A percentile compares a stretch with the other conserved stretches of the same genome.
Conservation (phyloP, 352 stramenopile genomes). For the Pythium inflatum region DNA sequence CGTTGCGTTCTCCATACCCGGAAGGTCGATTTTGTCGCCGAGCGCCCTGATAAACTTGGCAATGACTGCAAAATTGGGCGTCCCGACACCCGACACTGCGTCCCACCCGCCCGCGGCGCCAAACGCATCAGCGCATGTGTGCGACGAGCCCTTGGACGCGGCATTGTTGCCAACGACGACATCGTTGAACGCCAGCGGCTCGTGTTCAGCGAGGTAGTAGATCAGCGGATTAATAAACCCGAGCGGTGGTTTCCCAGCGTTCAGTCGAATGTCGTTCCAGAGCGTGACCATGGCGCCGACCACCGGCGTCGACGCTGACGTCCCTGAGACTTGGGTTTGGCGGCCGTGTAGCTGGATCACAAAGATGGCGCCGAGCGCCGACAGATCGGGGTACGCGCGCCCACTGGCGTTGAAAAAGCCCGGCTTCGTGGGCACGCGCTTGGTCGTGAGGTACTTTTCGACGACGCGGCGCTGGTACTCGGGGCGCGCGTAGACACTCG, state of each 20-base stretch:
- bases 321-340: conserved; percentile 68
- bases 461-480: conserved; percentile 79
- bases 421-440: conserved; percentile 45
- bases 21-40: conserved; percentile 58
- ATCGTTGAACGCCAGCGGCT: conserved; percentile 80
- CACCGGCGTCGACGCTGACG: conserved; percentile 85
- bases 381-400: conserved; percentile 89
- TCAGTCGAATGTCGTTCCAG: conserved; percentile 85
- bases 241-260: conserved; percentile 75
- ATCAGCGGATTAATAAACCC: conserved; percentile 89
- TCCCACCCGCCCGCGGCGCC: conserved; percentile 87
- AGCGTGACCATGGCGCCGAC: conserved; percentile 87
- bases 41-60: conserved; percentile 54
- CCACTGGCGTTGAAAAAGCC: conserved; percentile 85
- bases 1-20: conserved; percentile 15
- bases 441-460: conserved; percentile 59
- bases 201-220: conserved; percentile 70
- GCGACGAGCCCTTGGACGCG: conserved; percentile 42
- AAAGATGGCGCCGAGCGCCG: conserved; percentile 74
- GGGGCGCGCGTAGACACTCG: conserved; percentile 73
- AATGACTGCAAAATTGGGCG: conserved; percentile 83
- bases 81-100: conserved; percentile 83
- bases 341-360: conserved; percentile 61
- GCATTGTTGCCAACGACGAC: conserved; percentile 87
- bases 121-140: conserved; percentile 81